These are phyloP conservation scores for Melanogaster broomeanus DNA, from an alignment of 768 basidiomycete species.

Conservation along the genomic window DNA sequence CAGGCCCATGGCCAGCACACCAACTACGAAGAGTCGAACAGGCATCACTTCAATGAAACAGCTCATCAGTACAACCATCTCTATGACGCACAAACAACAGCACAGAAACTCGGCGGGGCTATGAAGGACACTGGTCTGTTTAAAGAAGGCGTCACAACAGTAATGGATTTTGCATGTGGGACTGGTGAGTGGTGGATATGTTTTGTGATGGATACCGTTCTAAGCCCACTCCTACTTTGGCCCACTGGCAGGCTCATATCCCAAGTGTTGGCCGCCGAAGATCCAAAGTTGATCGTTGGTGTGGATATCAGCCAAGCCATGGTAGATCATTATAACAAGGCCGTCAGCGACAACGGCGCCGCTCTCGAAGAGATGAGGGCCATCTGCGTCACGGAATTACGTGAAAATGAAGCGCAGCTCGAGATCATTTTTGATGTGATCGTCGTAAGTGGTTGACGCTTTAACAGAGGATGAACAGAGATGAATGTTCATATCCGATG, in stretches of 20 bases:
- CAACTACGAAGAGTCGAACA: slow-evolving; percentile 26
- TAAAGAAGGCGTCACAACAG: slow-evolving; percentile 52
- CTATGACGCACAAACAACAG: slow-evolving; percentile 17
- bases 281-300: slow-evolving; percentile 65
- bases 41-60: slow-evolving; percentile 22
- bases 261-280: slow-evolving; percentile 56
- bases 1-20: not conserved
- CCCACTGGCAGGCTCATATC: slow-evolving; percentile 66
- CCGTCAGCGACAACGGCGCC: slow-evolving; percentile 62
- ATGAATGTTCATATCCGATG: not conserved
- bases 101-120: slow-evolving; percentile 23
- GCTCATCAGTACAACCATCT: slow-evolving; percentile 27
- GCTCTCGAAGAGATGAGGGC: slow-evolving; percentile 67
- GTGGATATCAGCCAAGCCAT: slow-evolving; percentile 75
- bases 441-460: slow-evolving; percentile 48
- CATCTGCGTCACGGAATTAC: too few species aligned
- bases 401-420: too few species aligned
- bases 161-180: slow-evolving; percentile 79
- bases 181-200: slow-evolving; percentile 44
- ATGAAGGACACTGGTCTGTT: slow-evolving; percentile 46
- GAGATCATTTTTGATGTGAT: too few species aligned
- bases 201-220: not conserved
- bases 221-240: not conserved
- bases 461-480: not conserved
- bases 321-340: slow-evolving; percentile 66